A percentile compares a stretch with the other conserved stretches of the same genome.
These are phyloP conservation scores for Crithidia thermophila DNA, from an alignment of 208 protist genomes.

Conservation along the genomic window DNA sequence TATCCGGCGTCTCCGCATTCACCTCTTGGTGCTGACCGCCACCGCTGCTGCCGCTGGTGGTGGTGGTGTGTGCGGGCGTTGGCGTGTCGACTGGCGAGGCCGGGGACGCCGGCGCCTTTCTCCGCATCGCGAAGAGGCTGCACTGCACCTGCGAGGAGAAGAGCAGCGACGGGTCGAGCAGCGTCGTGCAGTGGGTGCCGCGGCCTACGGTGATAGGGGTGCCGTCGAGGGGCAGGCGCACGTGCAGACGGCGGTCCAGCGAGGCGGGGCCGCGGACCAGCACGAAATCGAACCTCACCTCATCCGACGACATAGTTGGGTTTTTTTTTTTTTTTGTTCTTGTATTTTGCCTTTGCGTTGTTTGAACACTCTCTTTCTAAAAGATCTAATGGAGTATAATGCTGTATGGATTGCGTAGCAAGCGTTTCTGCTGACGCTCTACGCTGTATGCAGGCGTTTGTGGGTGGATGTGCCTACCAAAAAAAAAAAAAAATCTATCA, in stretches of 20 bases:
- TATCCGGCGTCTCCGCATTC: constrained; percentile 1
- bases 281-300: constrained; percentile 49
- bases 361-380: too few relatives aligned
- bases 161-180: constrained; percentile 71
- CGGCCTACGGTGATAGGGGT: constrained; percentile 67
- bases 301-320: neutral
- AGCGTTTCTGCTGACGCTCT: too few relatives aligned
- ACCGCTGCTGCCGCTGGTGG: neutral
- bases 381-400: too few relatives aligned
- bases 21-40: too few relatives aligned
- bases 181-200: constrained; percentile 50
- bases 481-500: too few relatives aligned
- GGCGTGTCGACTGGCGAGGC: neutral
- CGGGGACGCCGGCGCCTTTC: constrained; percentile 2
- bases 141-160: constrained; percentile 88
- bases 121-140: constrained; percentile 42
- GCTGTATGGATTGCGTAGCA: too few relatives aligned
- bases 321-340: constrained; percentile 11
- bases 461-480: too few relatives aligned
- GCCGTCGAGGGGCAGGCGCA: constrained; percentile 46
- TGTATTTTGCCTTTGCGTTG: neutral
- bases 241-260: constrained; percentile 48
- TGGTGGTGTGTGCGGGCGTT: neutral
- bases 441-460: too few relatives aligned
- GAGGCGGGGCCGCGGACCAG: constrained; percentile 61